These are phyloP conservation scores for Pseudotsuga menziesii DNA, from an alignment of 75 land plant species.

Conservation along the genomic window DNA sequence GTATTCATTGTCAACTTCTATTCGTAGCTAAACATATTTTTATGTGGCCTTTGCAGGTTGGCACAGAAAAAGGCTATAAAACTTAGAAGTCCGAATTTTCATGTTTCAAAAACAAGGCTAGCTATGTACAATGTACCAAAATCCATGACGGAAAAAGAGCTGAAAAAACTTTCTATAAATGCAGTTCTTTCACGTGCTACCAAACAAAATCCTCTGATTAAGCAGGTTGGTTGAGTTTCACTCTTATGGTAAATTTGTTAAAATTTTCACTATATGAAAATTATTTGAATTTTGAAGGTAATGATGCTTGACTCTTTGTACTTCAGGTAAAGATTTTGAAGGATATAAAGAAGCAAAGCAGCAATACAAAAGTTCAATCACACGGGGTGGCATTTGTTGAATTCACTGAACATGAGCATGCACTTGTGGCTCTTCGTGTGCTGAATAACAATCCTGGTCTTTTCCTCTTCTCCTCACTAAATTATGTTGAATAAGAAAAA, in stretches of 20 bases:
- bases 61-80: slow-evolving; percentile 60
- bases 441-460: slow-evolving; percentile 98
- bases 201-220: slow-evolving; percentile 88
- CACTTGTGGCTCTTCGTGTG: slow-evolving; percentile 91
- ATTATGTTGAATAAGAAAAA: not conserved
- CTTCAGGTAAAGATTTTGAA: slow-evolving; percentile 77
- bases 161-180: slow-evolving; percentile 62
- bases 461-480: slow-evolving; percentile 3
- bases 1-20: no score
- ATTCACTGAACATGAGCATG: slow-evolving; percentile 92
- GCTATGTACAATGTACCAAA: slow-evolving; percentile 88
- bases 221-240: slow-evolving; percentile 49
- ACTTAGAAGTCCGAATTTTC: slow-evolving; percentile 86
- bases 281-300: not conserved
- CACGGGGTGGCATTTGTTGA: slow-evolving; percentile 96
- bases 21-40: no score
- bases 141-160: slow-evolving; percentile 65
- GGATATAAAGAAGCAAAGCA: slow-evolving; percentile 49
- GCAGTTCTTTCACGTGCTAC: slow-evolving; percentile 84
- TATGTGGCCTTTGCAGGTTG: slow-evolving; percentile 39
- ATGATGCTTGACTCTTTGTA: not conserved
- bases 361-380: slow-evolving; percentile 29
- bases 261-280: not conserved
- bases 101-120: slow-evolving; percentile 91
- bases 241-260: not conserved